A percentile compares a stretch with the other conserved stretches of the same genome.
phyloP scores from a whole-genome alignment of 495 filamentous ascomycete species.

The Venustampulla echinocandica region DNA sequence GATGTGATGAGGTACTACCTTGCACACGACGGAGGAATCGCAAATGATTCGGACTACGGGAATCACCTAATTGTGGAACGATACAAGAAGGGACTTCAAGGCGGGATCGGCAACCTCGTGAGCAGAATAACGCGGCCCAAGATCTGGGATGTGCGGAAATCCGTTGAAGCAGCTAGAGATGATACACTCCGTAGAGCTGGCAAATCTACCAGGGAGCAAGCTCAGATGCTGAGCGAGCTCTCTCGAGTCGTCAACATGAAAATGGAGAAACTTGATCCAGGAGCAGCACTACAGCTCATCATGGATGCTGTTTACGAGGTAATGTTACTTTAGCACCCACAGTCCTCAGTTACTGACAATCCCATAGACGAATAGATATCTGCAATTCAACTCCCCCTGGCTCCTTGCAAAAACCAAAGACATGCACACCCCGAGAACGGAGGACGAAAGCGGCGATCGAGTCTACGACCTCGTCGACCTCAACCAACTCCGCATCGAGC shows the following conservation, averaged over 20 bases:
- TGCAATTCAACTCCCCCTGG: conserved; percentile 55
- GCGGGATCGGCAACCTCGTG: conserved; percentile 69
- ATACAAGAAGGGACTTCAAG: conserved; percentile 71
- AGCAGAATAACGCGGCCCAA: conserved; percentile 60
- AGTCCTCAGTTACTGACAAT: conserved; percentile 15
- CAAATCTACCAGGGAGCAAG: conserved; percentile 15
- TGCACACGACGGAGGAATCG: conserved; percentile 63
- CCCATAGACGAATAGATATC: conserved; percentile 60
- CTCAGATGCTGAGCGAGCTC: conserved; percentile 29
- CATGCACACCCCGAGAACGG: not conserved
- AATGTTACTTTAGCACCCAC: conserved; percentile 5
- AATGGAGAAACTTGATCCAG: conserved; percentile 60
- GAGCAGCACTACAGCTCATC: conserved; percentile 54
- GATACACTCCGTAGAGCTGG: not conserved
- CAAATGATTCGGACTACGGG: conserved; percentile 71
- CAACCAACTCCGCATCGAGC: conserved; percentile 5
- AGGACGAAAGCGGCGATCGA: conserved; percentile 1
- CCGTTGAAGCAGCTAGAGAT: conserved; percentile 37
- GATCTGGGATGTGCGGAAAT: conserved; percentile 51
- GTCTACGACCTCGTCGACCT: conserved; percentile 3
- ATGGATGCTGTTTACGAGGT: conserved; percentile 53
- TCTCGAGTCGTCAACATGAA: conserved; percentile 35
- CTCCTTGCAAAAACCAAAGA: conserved; percentile 22
- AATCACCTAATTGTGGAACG: conserved; percentile 64
- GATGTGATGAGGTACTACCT: conserved; percentile 88